Percentiles rank a stretch among this genome's conserved stretches.
phyloP scores from a whole-genome alignment of 2,329 filamentous ascomycete species.

The Fusarium hostae region DNA sequence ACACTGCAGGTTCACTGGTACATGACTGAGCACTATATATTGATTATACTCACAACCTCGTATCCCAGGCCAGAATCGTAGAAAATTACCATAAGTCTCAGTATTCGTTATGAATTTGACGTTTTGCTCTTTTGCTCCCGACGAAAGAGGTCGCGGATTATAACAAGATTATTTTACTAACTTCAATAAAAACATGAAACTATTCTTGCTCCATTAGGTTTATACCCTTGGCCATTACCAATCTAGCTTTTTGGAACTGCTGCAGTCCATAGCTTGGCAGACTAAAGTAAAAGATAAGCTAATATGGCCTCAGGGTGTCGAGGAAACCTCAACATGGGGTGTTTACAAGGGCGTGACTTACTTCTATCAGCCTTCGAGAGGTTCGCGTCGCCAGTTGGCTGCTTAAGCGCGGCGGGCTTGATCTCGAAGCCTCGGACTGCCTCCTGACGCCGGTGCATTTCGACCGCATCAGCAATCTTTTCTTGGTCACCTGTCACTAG shows the following conservation, averaged over 20 bases:
- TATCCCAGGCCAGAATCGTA: fast-evolving
- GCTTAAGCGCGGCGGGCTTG: neutral
- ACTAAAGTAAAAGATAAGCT: neutral
- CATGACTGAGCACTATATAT: neutral
- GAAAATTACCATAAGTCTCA: fast-evolving
- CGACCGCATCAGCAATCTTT: neutral
- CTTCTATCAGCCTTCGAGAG: neutral
- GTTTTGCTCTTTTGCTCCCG: fast-evolving
- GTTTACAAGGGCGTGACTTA: neutral
- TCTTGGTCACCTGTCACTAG: neutral
- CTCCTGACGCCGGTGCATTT: neutral
- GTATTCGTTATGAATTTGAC: neutral
- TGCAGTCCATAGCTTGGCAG: neutral
- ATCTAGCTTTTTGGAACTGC: neutral
- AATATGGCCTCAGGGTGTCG: fast-evolving
- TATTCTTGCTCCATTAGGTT: fast-evolving
- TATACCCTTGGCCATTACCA: neutral
- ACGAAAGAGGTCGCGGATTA: fast-evolving
- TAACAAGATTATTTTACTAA: fast-evolving
- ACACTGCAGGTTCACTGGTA: fast-evolving
- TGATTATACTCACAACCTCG: too few relatives aligned
- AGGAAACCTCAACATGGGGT: fast-evolving
- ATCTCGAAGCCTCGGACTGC: neutral
- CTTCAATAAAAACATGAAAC: fast-evolving
- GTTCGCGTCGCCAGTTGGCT: fast-evolving